Evolutionary conservation across 2,329 filamentous ascomycete species (phyloP).

Genomic region (Ceratocystis colombiana): DNA sequence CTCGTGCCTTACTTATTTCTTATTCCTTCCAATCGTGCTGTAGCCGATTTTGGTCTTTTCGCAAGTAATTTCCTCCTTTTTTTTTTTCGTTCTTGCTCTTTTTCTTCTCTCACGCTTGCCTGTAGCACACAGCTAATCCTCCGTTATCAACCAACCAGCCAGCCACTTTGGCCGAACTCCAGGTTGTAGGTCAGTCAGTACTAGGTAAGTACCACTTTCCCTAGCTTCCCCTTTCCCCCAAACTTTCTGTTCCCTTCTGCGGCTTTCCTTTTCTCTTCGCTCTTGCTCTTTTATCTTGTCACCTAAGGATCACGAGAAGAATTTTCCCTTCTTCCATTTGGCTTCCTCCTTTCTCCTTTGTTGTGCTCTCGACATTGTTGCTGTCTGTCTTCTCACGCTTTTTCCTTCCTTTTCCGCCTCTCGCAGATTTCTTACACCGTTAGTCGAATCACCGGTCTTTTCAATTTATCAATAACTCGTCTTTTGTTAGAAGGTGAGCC

Average conservation of each 20-base stretch:
- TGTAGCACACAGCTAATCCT: not conserved
- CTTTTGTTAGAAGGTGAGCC: conserved; percentile 9
- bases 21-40: not conserved
- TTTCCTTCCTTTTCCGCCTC: not conserved
- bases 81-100: conserved; percentile 2
- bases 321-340: conserved; percentile 8
- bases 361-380: not conserved
- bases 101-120: not conserved
- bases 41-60: not conserved
- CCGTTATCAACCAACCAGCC: not conserved
- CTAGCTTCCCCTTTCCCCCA: conserved; percentile 13
- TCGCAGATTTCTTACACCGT: not conserved
- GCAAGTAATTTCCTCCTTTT: conserved; percentile 22
- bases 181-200: not conserved
- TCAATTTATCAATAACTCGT: not conserved
- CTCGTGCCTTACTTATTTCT: not conserved
- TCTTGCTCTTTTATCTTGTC: conserved; percentile 17
- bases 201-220: conserved; percentile 1
- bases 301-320: conserved; percentile 11
- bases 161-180: not conserved
- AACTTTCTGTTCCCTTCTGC: conserved; percentile 14
- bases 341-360: conserved; percentile 3
- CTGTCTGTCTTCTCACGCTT: not conserved
- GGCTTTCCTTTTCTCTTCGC: not conserved
- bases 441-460: conserved; percentile 3